Evolutionary conservation across 73 alveolate species (phyloP).

Genomic region (Tetrahymena malaccensis): DNA sequence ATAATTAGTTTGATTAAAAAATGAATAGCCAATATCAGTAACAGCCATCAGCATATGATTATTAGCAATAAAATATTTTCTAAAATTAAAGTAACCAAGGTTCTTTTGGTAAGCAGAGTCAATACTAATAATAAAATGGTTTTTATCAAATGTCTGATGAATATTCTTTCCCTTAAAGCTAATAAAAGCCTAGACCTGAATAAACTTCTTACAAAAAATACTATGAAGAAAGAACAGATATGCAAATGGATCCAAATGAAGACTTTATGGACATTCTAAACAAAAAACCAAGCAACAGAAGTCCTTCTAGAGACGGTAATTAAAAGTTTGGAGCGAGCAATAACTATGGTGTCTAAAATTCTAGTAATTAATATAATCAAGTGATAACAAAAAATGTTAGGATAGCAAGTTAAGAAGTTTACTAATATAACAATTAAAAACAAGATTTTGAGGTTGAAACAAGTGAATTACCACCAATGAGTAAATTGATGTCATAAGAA

Average conservation of each 20-base stretch:
- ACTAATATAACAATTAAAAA: background rate
- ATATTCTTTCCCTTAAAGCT: background rate
- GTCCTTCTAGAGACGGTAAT: background rate
- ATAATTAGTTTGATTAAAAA: background rate
- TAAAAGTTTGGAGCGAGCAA: background rate
- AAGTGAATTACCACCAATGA: background rate
- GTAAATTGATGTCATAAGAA: background rate
- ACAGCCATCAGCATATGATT: background rate
- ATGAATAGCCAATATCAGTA: background rate
- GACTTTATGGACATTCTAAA: background rate
- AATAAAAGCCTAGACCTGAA: background rate
- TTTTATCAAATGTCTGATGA: background rate
- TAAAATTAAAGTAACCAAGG: background rate
- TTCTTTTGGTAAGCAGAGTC: background rate
- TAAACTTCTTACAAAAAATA: no score
- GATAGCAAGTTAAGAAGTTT: no score
- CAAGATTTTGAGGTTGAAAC: background rate
- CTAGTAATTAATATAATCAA: no score
- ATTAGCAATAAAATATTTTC: background rate
- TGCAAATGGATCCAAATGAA: background rate
- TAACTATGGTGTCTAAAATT: no score
- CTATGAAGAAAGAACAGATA: background rate
- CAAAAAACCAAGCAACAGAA: background rate
- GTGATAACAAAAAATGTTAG: no score
- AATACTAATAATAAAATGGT: no score